These are phyloP conservation scores for Kockiozyma suomiensis DNA, from an alignment of 805 yeast genomes.

Conservation along the genomic window DNA sequence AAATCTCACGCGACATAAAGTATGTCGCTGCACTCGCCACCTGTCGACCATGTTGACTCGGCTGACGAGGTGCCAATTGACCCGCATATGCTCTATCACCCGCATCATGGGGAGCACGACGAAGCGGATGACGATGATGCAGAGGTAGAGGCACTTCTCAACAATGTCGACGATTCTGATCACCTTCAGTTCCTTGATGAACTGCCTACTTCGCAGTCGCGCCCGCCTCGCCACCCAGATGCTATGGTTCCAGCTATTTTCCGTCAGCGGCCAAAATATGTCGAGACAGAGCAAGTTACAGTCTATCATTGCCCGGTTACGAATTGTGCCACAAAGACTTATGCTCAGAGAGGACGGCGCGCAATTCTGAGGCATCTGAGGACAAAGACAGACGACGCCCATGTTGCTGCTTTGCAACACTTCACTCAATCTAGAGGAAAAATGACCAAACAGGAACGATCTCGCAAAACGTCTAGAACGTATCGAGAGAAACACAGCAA, in stretches of 20 bases:
- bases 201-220: slow-evolving; percentile 12
- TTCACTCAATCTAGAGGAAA: slow-evolving; percentile 12
- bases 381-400: slow-evolving; percentile 15
- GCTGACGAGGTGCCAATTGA: slow-evolving; percentile 18
- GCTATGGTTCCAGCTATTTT: slow-evolving; percentile 13
- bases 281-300: slow-evolving; percentile 27
- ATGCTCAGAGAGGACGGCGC: slow-evolving; percentile 33
- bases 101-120: slow-evolving; percentile 1
- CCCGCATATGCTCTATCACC: slow-evolving; percentile 22
- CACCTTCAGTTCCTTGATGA: slow-evolving; percentile 5
- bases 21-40: slow-evolving; percentile 2
- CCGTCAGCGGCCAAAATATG: slow-evolving; percentile 8
- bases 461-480: slow-evolving; percentile 32
- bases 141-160: not conserved
- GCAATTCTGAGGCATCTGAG: slow-evolving; percentile 30
- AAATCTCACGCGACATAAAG: not conserved
- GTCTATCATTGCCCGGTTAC: slow-evolving; percentile 33
- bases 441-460: slow-evolving; percentile 33
- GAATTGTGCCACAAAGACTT: slow-evolving; percentile 23
- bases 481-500: slow-evolving; percentile 27
- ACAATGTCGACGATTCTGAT: not conserved
- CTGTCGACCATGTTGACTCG: not conserved
- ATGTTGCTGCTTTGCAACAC: slow-evolving; percentile 15
- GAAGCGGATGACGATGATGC: not conserved
- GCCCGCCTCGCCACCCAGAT: slow-evolving; percentile 12